Evolutionary conservation across 257 asterid species (phyloP).

Genomic region (Leptodermis oblonga): DNA sequence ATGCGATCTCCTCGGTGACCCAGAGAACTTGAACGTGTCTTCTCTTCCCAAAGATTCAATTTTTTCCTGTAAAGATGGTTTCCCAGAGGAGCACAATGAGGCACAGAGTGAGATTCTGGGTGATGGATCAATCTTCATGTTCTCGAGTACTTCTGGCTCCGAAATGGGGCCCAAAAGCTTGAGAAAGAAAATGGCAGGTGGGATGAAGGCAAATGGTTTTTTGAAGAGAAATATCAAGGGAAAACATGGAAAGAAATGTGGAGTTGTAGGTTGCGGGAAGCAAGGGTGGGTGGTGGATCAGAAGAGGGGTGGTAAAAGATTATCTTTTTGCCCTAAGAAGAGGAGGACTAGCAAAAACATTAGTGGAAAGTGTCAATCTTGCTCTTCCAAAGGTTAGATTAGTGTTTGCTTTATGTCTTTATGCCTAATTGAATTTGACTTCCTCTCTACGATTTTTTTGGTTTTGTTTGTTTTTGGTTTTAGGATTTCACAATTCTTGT

Average conservation of each 20-base stretch:
- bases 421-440: not conserved
- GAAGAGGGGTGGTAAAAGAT: conserved; percentile 30
- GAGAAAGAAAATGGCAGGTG: conserved; percentile 34
- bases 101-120: conserved; percentile 16
- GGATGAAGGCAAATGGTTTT: conserved; percentile 22
- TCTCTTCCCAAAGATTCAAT: conserved; percentile 27
- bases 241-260: conserved; percentile 36
- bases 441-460: too few species aligned
- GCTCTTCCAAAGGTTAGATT: conserved; percentile 58
- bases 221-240: conserved; percentile 37
- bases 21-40: not conserved
- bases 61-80: conserved; percentile 16
- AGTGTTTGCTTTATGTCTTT: not conserved
- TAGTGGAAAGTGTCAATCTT: conserved; percentile 53
- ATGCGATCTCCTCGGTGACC: conserved; percentile 10
- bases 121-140: conserved; percentile 49
- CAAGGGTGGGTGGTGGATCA: conserved; percentile 34
- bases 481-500: too few species aligned
- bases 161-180: conserved; percentile 24
- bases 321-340: conserved; percentile 58
- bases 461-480: not conserved
- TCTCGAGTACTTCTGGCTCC: conserved; percentile 38
- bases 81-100: conserved; percentile 17
- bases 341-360: conserved; percentile 57
- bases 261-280: conserved; percentile 29